These are phyloP conservation scores for Fusarium nelsonii DNA, from an alignment of 2,329 filamentous ascomycete genomes.

Conservation along the genomic window DNA sequence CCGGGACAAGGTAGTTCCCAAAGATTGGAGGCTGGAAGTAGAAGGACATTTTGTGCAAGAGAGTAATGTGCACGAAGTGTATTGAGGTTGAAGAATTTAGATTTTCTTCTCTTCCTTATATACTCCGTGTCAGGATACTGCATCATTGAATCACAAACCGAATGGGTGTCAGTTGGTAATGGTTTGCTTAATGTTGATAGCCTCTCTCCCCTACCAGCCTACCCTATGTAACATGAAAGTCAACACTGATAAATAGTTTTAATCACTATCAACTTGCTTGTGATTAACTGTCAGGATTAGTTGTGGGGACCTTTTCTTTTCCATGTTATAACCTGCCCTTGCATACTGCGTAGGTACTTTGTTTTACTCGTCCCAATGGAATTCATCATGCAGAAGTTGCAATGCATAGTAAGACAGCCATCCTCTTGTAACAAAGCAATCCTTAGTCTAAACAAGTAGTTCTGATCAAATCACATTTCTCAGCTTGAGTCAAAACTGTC, in stretches of 20 bases:
- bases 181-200: slow-evolving; percentile 14
- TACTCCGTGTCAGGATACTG: neutral
- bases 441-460: neutral
- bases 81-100: neutral
- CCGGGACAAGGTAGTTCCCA: slow-evolving; percentile 2
- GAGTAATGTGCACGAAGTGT: neutral
- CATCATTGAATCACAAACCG: slow-evolving; percentile 9
- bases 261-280: no score
- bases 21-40: slow-evolving; percentile 48
- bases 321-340: neutral
- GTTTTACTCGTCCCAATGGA: neutral
- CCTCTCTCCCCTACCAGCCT: neutral
- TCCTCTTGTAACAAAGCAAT: neutral
- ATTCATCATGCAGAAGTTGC: neutral
- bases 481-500: neutral
- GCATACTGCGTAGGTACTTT: no score
- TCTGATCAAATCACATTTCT: neutral
- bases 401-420: neutral
- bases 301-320: no score
- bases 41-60: slow-evolving; percentile 40
- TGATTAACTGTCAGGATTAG: neutral
- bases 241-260: neutral
- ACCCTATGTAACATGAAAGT: neutral
- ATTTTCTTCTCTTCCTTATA: neutral
- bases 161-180: slow-evolving; percentile 12